These are phyloP conservation scores for Lactuca sativa DNA, from an alignment of 129 eudicot genomes.

Conservation along the genomic window DNA sequence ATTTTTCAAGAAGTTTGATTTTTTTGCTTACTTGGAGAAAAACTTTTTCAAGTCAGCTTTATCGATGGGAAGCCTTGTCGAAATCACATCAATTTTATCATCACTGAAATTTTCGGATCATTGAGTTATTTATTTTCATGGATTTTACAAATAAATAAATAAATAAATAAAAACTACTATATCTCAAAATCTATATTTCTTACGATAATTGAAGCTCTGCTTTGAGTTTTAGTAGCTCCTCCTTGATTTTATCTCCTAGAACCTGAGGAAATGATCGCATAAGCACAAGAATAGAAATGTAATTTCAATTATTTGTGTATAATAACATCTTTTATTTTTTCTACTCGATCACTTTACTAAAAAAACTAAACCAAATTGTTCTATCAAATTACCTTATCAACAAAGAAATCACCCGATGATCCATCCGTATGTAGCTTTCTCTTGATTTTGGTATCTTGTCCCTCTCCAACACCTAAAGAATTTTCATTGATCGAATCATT, in stretches of 20 bases:
- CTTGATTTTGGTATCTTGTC: slow-evolving; percentile 54
- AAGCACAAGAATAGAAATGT: neutral
- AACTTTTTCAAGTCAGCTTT: slow-evolving; percentile 76
- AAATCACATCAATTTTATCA: slow-evolving; percentile 79
- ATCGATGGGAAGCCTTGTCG: slow-evolving; percentile 87
- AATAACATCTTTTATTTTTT: too few relatives aligned
- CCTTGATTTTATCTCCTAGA: slow-evolving; percentile 63
- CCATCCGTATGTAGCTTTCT: slow-evolving; percentile 62
- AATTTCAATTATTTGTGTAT: too few relatives aligned
- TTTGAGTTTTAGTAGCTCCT: slow-evolving; percentile 64
- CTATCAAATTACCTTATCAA: slow-evolving; percentile 54
- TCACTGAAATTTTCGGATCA: slow-evolving; percentile 37
- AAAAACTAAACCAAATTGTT: neutral
- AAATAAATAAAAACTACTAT: too few relatives aligned
- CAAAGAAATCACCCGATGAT: slow-evolving; percentile 64
- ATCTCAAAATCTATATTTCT: slow-evolving; percentile 22
- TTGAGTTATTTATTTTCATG: neutral
- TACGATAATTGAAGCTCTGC: slow-evolving; percentile 72
- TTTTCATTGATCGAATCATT: slow-evolving; percentile 44
- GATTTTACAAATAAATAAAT: neutral
- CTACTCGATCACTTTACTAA: too few relatives aligned
- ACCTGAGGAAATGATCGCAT: slow-evolving; percentile 41
- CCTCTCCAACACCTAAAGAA: slow-evolving; percentile 41
- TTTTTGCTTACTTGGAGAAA: slow-evolving; percentile 61
- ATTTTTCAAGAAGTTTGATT: neutral